These are phyloP conservation scores for Elsinoe batatas DNA, from an alignment of 2,329 filamentous ascomycete species.

Conservation along the genomic window DNA sequence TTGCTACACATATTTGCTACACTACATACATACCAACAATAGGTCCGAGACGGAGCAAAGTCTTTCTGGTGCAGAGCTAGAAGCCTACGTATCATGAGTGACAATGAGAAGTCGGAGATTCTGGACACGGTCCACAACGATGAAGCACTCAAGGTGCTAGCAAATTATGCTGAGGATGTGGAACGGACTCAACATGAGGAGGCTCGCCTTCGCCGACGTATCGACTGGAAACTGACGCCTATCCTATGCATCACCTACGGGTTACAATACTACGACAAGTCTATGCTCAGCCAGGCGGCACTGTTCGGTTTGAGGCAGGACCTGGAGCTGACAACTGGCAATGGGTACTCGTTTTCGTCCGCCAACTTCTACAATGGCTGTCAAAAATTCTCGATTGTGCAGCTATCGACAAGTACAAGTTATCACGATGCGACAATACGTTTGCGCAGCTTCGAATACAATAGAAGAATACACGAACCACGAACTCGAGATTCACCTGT, in stretches of 20 bases:
- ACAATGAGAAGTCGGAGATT: slow-evolving; percentile 7
- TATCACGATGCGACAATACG: no score
- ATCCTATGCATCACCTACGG: slow-evolving; percentile 39
- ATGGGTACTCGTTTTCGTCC: slow-evolving; percentile 36
- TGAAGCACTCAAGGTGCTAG: slow-evolving; percentile 34
- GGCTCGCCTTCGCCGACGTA: slow-evolving; percentile 33
- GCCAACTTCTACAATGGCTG: slow-evolving; percentile 19
- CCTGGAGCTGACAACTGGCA: slow-evolving; percentile 31
- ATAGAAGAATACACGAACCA: no score
- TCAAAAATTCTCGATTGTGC: no score
- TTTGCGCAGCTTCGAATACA: no score
- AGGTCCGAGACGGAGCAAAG: no score
- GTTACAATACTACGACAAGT: slow-evolving; percentile 43
- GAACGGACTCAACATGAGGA: slow-evolving; percentile 37
- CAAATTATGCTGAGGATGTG: slow-evolving; percentile 33
- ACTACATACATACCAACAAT: no score
- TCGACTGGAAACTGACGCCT: slow-evolving; percentile 37
- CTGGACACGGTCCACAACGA: slow-evolving; percentile 30
- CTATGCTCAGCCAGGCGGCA: slow-evolving; percentile 44
- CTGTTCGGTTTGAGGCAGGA: slow-evolving; percentile 36
- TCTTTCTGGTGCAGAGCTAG: no score
- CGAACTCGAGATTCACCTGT: no score
- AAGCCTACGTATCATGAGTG: not conserved
- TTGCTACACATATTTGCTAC: no score
- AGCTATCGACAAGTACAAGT: no score